Base-by-base conservation (phyloP, 2,329 filamentous ascomycete species). In the Ceratocystis colombiana region DNA sequence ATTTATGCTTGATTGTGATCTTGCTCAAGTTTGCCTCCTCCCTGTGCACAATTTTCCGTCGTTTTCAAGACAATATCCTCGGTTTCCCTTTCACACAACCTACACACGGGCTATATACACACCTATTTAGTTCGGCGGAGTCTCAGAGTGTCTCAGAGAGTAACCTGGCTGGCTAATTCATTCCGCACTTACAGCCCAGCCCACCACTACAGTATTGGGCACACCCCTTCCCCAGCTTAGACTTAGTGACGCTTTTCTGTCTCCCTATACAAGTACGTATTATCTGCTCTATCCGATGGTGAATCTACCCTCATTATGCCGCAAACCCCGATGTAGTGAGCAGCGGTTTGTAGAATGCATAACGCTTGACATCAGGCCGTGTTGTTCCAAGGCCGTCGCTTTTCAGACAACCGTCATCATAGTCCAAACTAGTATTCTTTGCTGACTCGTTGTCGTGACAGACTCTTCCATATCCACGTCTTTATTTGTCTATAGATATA, bases 81-180 rank as follows among this genome's bases (percentile, higher is more conserved):
- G n/a, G 17, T 15, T 30, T 17, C 55, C 55, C 17, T 30, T 22
- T 30, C 28, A 10, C n/a, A 10, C 48, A 3, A 10, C 8, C 12
- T 6, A 50, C 46, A 50, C 46, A 12, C 46, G n/a, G n/a, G 7
- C n/a, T 50, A 50, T 28, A 30, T 57, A 59, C 28, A 59, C n/a
- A 59, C 55, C 30, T 59, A 1, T 7, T 33, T 59, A 25, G 15
- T 12, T 20, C 33, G 30, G 55, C n/a, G 12, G 55, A n/a, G 55
- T 59, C 55, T 59, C 55, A 59, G 55, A 33, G 55, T 59, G 55
- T 59, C 55, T 59, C 17, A 10, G 17, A 59, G 17, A 59, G 17
- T 15, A 7, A n/a, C 30, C n/a, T 20, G 30, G 7, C 55, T 59
- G 22, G 25, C 46, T 50, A 50, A 7, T 30, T 59, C 55, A 59